A percentile compares a stretch with the other conserved stretches of the same genome.
Conservation (phyloP, 2,329 filamentous ascomycete species). For the Paecilomyces sp. region DNA sequence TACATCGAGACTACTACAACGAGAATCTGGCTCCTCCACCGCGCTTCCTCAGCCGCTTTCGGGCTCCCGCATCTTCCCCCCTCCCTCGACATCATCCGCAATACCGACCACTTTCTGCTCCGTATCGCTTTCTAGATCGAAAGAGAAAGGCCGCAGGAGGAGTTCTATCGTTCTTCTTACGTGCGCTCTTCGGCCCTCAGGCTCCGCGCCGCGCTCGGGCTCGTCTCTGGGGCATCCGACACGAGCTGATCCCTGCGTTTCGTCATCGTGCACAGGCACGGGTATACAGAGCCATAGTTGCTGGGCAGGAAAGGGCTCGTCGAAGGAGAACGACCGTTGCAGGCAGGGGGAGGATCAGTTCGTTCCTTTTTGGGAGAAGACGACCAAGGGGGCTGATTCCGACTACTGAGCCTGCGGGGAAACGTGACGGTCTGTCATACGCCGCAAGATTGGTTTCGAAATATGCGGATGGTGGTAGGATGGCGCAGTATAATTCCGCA, state of each 20-base stretch:
- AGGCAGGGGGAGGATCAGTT: conserved; percentile 14
- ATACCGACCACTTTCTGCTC: conserved; percentile 8
- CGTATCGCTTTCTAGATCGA: conserved; percentile 6
- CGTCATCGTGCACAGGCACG: conserved; percentile 66
- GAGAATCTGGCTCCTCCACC: conserved; percentile 20
- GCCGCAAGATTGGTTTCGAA: conserved; percentile 4
- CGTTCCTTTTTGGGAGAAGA: conserved; percentile 17
- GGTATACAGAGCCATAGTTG: conserved; percentile 67
- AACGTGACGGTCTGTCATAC: not conserved
- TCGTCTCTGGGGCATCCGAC: conserved; percentile 61
- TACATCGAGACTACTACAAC: not conserved
- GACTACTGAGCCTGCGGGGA: not conserved
- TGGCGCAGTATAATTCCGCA: conserved; percentile 17
- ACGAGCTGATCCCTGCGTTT: conserved; percentile 65
- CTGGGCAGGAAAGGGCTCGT: conserved; percentile 51
- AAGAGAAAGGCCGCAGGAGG: conserved; percentile 3
- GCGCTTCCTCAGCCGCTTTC: conserved; percentile 13
- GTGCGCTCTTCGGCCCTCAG: conserved; percentile 57
- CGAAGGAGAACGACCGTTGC: conserved; percentile 30
- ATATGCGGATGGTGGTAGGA: conserved; percentile 11
- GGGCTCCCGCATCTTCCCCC: conserved; percentile 10
- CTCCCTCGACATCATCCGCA: conserved; percentile 10
- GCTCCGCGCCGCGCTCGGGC: conserved; percentile 57
- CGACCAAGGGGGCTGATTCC: conserved; percentile 9
- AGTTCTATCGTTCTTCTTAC: conserved; percentile 46